Evolutionary conservation across 306 rosid genomes (phyloP), one percentile per base, ranked within the genome.

Genomic region (Biancaea sappan): DNA sequence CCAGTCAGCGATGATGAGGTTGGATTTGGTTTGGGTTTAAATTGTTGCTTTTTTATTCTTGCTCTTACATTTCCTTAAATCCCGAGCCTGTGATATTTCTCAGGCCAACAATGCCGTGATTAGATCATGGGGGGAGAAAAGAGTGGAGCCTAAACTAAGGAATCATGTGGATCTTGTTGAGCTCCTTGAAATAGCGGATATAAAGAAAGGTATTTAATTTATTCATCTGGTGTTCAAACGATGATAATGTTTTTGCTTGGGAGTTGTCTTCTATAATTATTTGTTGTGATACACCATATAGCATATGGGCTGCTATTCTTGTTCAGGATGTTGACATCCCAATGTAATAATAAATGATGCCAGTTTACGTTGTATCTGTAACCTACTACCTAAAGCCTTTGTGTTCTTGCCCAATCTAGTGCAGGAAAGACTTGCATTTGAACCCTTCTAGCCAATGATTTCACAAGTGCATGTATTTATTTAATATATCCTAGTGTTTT

Each of bases 111-210:
- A 94, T 82, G 88, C 77, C 15, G 90, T 94, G 50, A 73, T 94
- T 73, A 82, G 93, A 78, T 69, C 93, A 5, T 94, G 93, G 92
- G 99, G 98, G 14, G 99, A 90, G 84, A 88, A 84, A 80, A 82
- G 91, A 50, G 48, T 71, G 50, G 96, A 94, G 76, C 89, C 96
- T 43, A 94, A 92, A 71, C 86, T 94, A 9, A 94, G 87, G 90
- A 92, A 94, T 74, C 92, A 90, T 52, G 92, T 87, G 13, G 95
- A 90, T 34, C 89, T 90, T 31, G 92, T 90, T 75, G 95, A 90
- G 73, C 90, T 90, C 48, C 95, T 90, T 24, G 92, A 81, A 40
- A 85, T 90, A 48, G 92, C 87, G 8, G 92, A 90, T 81, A 41
- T 66, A 24, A 87, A 79, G 76, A 90, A 78, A 85, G 96, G 92